Percentiles rank a stretch among this genome's conserved stretches.
Conservation (phyloP, 2,329 filamentous ascomycete species). For the Colletotrichum truncatum region DNA sequence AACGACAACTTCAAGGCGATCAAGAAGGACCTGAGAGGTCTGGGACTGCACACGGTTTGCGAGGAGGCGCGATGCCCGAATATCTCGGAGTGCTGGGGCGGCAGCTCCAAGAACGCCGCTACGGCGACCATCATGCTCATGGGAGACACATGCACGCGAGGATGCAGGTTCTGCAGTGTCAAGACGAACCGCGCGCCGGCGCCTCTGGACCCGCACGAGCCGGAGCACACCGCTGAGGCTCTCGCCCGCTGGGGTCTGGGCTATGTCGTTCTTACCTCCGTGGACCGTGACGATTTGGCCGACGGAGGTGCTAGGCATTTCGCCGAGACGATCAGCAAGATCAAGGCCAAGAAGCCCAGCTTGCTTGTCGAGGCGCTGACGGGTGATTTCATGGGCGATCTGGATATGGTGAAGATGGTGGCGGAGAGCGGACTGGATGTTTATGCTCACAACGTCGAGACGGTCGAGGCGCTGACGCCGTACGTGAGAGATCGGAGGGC, state of each 20-base stretch:
- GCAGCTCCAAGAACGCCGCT: slow-evolving; percentile 84
- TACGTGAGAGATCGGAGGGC: slow-evolving; percentile 90
- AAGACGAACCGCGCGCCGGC: slow-evolving; percentile 83
- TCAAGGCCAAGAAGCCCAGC: slow-evolving; percentile 83
- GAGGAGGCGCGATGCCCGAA: slow-evolving; percentile 98
- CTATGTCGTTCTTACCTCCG: slow-evolving; percentile 93
- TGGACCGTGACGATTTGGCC: slow-evolving; percentile 90
- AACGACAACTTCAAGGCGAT: slow-evolving; percentile 91
- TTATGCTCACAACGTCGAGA: slow-evolving; percentile 97
- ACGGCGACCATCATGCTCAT: slow-evolving; percentile 99
- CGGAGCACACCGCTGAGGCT: slow-evolving; percentile 95
- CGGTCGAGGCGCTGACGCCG: slow-evolving; percentile 88
- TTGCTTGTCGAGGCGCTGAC: slow-evolving; percentile 86
- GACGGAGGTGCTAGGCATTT: slow-evolving; percentile 93
- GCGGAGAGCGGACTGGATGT: slow-evolving; percentile 92
- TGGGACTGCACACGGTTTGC: slow-evolving; percentile 94
- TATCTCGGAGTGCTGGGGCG: slow-evolving; percentile 98
- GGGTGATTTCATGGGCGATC: slow-evolving; percentile 85
- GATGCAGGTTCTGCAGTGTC: slow-evolving; percentile 96
- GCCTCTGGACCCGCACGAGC: slow-evolving; percentile 93
- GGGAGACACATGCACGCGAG: slow-evolving; percentile 97
- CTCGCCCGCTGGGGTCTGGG: slow-evolving; percentile 92
- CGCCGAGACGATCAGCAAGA: slow-evolving; percentile 91
- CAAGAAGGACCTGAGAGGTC: slow-evolving; percentile 88
- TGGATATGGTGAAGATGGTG: slow-evolving; percentile 87